These are phyloP conservation scores for Talaromyces sp. DNA, from an alignment of 2,329 filamentous ascomycete genomes.

Conservation along the genomic window DNA sequence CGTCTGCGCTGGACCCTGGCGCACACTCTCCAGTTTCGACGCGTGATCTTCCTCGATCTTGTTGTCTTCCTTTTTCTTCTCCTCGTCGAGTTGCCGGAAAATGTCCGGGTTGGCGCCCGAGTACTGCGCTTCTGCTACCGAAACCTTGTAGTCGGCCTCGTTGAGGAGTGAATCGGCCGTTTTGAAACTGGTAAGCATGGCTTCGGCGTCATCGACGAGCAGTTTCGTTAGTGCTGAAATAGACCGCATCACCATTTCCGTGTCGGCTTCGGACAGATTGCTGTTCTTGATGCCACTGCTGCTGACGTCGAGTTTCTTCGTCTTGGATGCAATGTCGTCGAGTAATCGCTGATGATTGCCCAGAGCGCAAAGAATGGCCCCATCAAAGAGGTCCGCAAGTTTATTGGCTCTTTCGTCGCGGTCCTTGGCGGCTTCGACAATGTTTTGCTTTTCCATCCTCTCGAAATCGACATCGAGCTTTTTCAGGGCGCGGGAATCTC, in stretches of 20 bases:
- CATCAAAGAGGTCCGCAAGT: slow-evolving; percentile 47
- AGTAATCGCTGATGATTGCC: slow-evolving; percentile 47
- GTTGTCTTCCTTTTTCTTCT: slow-evolving; percentile 45
- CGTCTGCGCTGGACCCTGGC: slow-evolving; percentile 32
- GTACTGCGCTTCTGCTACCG: slow-evolving; percentile 47
- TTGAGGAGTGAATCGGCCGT: slow-evolving; percentile 46
- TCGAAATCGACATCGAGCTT: slow-evolving; percentile 44
- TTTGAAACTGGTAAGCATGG: slow-evolving; percentile 42
- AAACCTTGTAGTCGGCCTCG: slow-evolving; percentile 47
- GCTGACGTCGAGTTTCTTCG: slow-evolving; percentile 31
- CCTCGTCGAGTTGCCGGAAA: slow-evolving; percentile 37
- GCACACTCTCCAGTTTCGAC: slow-evolving; percentile 37
- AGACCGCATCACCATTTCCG: slow-evolving; percentile 33
- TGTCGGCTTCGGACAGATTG: slow-evolving; percentile 28
- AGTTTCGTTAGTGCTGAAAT: slow-evolving; percentile 32
- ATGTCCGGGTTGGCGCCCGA: slow-evolving; percentile 37
- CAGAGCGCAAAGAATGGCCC: slow-evolving; percentile 45
- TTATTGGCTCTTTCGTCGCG: slow-evolving; percentile 45
- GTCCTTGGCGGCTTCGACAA: slow-evolving; percentile 44
- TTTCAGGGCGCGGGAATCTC: slow-evolving; percentile 47
- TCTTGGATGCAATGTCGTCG: slow-evolving; percentile 41
- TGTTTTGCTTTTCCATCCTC: slow-evolving; percentile 46
- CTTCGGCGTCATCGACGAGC: slow-evolving; percentile 39
- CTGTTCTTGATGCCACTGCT: slow-evolving; percentile 21
- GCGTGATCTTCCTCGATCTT: slow-evolving; percentile 39